phyloP scores from a whole-genome alignment of 495 filamentous ascomycete genomes.

The Xylaria venustula region DNA sequence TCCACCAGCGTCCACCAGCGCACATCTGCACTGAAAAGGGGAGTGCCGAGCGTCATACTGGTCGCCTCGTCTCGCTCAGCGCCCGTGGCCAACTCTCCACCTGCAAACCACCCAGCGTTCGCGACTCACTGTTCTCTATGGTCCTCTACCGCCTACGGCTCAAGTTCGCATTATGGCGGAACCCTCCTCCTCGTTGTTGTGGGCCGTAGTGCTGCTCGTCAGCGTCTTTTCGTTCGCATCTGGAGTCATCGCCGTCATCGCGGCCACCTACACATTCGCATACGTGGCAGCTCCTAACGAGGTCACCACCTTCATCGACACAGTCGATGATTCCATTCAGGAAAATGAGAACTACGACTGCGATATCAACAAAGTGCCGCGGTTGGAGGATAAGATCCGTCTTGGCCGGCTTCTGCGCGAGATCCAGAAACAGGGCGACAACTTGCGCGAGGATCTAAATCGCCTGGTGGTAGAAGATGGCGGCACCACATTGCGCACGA shows the following conservation, averaged over 20 bases:
- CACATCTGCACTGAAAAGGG: conserved; percentile 9
- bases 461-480: conserved; percentile 42
- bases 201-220: conserved; percentile 45
- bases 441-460: conserved; percentile 48
- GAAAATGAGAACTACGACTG: conserved; percentile 56
- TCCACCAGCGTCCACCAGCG: too few species aligned
- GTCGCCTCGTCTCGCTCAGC: conserved; percentile 9
- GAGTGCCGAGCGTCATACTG: conserved; percentile 11
- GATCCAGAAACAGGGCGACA: conserved; percentile 57
- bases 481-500: conserved; percentile 42
- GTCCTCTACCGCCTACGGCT: conserved; percentile 12
- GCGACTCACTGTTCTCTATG: conserved; percentile 15
- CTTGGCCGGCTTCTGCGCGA: conserved; percentile 49
- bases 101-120: conserved; percentile 21
- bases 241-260: conserved; percentile 40
- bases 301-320: conserved; percentile 48
- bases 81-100: background rate
- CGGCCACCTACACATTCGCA: conserved; percentile 41
- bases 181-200: conserved; percentile 37
- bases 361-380: conserved; percentile 48
- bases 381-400: conserved; percentile 52
- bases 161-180: conserved; percentile 36
- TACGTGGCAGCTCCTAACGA: conserved; percentile 50
- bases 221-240: conserved; percentile 49
- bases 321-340: conserved; percentile 46